Percentiles rank a stretch among this genome's conserved stretches.
These are phyloP conservation scores for Ustilago sp. DNA, from an alignment of 1,284 basidiomycete genomes.

Conservation along the genomic window DNA sequence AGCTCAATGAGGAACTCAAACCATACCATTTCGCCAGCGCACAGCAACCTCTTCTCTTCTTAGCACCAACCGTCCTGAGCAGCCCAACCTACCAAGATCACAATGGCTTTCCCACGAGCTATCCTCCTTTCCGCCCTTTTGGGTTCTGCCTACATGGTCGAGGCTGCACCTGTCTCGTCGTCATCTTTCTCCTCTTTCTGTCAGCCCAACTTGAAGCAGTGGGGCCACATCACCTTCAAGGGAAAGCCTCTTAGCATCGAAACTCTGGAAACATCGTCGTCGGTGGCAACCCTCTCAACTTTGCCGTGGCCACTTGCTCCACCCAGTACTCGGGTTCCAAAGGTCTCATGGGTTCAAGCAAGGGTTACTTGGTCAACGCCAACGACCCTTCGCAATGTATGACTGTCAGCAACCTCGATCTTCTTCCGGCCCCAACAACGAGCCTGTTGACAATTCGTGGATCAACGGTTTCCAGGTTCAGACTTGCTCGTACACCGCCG, in stretches of 20 bases:
- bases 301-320: conserved; percentile 17
- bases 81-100: background rate
- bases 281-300: conserved; percentile 24
- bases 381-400: conserved; percentile 24
- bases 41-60: background rate
- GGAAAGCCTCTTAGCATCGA: conserved; percentile 16
- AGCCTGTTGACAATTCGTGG: background rate
- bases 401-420: conserved; percentile 27
- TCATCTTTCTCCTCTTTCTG: conserved; percentile 8
- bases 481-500: conserved; percentile 13
- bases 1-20: background rate
- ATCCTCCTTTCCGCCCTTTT: conserved; percentile 20
- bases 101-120: conserved; percentile 18
- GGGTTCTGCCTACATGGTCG: conserved; percentile 5
- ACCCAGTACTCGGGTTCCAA: background rate
- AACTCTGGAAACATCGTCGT: conserved; percentile 18
- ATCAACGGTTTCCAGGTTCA: conserved; percentile 19
- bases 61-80: background rate
- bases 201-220: background rate
- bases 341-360: background rate
- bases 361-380: conserved; percentile 27
- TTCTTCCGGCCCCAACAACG: background rate
- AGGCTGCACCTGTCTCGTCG: conserved; percentile 12
- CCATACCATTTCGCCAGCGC: background rate
- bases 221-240: conserved; percentile 11